A percentile compares a stretch with the other conserved stretches of the same genome.
Evolutionary conservation across 164 flowering plant species (phyloP).

Genomic region (Kalanchoe fedtschenkoi): DNA sequence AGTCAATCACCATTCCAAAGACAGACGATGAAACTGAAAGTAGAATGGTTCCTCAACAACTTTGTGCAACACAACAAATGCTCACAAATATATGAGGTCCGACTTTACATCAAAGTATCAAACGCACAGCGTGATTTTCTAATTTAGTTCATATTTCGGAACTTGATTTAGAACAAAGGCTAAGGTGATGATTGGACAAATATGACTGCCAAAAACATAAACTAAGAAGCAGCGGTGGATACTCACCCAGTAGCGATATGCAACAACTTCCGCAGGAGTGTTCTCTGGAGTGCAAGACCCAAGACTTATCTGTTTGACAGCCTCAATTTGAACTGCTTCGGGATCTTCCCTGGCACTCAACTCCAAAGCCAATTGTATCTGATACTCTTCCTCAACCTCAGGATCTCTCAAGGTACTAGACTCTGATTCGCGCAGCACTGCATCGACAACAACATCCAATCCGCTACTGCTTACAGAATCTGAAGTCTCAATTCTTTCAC

Average conservation of each 20-base stretch:
- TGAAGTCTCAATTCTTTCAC: slow-evolving; percentile 33
- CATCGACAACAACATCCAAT: slow-evolving; percentile 33
- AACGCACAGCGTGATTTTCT: too few relatives aligned
- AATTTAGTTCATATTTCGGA: too few relatives aligned
- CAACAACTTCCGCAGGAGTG: slow-evolving; percentile 77
- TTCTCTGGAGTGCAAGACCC: slow-evolving; percentile 67
- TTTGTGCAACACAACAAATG: too few relatives aligned
- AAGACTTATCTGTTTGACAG: slow-evolving; percentile 91
- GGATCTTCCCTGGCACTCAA: slow-evolving; percentile 96
- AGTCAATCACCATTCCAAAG: too few relatives aligned
- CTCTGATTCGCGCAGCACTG: slow-evolving; percentile 37
- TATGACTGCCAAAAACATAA: background rate
- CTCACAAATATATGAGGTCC: too few relatives aligned
- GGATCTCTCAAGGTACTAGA: slow-evolving; percentile 56
- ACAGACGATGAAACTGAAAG: background rate
- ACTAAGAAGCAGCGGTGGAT: background rate
- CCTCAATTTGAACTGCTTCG: slow-evolving; percentile 92
- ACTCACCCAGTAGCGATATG: slow-evolving; percentile 83
- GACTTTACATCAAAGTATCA: too few relatives aligned
- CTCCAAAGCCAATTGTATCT: slow-evolving; percentile 86
- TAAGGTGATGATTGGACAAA: background rate
- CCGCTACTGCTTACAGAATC: slow-evolving; percentile 32
- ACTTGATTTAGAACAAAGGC: too few relatives aligned
- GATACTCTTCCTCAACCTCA: slow-evolving; percentile 84
- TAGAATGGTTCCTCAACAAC: too few relatives aligned